Conservation (phyloP, 108 stramenopile genomes). For the Nitzschia sp. region DNA sequence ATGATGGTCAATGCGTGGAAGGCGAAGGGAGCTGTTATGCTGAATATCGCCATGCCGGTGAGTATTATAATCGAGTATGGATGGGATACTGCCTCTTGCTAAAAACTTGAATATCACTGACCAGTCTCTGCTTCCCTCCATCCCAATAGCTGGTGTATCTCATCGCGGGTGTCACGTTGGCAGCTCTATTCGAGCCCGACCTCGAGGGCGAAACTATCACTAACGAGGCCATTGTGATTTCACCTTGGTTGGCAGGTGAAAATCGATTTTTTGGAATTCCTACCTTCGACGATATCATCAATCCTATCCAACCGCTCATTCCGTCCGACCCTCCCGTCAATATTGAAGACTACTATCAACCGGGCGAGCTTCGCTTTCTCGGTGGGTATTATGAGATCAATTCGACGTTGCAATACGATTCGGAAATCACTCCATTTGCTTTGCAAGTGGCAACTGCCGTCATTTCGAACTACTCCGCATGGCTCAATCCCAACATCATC, state of each 20-base stretch:
- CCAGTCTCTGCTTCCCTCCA: not conserved
- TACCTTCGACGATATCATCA: not conserved
- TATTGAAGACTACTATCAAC: conserved; percentile 9
- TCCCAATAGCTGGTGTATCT: conserved; percentile 34
- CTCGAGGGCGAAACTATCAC: conserved; percentile 11
- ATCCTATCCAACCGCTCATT: conserved; percentile 2
- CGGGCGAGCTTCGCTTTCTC: conserved; percentile 7
- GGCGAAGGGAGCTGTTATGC: conserved; percentile 24
- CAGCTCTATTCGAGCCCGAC: not conserved
- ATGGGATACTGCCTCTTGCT: not conserved
- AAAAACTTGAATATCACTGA: not conserved
- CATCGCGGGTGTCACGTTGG: conserved; percentile 22
- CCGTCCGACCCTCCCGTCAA: not conserved
- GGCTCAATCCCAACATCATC: not conserved
- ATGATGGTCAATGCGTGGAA: conserved; percentile 36
- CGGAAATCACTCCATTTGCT: conserved; percentile 19
- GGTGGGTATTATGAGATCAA: conserved; percentile 28
- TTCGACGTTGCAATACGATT: conserved; percentile 21
- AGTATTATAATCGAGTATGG: not conserved
- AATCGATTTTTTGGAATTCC: conserved; percentile 19
- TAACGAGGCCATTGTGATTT: conserved; percentile 3
- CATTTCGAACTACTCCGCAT: conserved; percentile 17
- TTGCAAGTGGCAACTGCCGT: conserved; percentile 26
- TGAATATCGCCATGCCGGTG: conserved; percentile 29
- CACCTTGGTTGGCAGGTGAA: not conserved